Base-by-base conservation (phyloP, 352 stramenopile species). In the Pythium dissotocum region DNA sequence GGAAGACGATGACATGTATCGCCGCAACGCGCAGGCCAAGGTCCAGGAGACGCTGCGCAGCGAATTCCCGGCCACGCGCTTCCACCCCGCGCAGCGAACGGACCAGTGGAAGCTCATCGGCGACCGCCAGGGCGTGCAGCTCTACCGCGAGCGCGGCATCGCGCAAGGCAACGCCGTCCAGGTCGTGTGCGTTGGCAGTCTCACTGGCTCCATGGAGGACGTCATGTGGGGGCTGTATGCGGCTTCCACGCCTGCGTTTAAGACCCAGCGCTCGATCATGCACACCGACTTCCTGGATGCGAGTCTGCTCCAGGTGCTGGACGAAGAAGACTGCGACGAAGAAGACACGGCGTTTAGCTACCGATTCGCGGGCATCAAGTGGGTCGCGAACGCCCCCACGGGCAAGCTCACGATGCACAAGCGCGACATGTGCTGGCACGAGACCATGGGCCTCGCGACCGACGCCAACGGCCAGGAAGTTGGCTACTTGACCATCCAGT, bases 261-360 rank as follows among this genome's bases (percentile, higher is more conserved):
- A 89, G 72, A 87, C 81, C 9, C 79, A 91, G 69, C 80, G 78
- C 8, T 73, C 76, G 53, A 88, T 91, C 58, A 79, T 89, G 71
- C 83, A 89, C 65, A 62, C 61, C 26, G 81, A 85, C 58, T 88
- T 76, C 51, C 55, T 91, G 24, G 83, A 91, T 56, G 73, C 76
- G 8, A 71, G 77, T 16, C 76, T 89, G 71, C 63, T 91, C 40
- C 78, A 87, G 49, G 80, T 88, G 33, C 58, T 88, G 5, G 75
- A 89, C 16, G 67, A 80, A 32, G 78, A 88, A n/a, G 70, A 79
- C 49, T 80, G 77, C 63, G 75, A 64, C 18, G 79, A 88, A 42
- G 75, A 84, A 24, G 82, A 87, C 57, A 78, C 76, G 24, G 72
- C 72, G 28, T 85, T 88, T 58, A 74, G 75, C 40, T 87, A 75